Percentiles rank a stretch among this genome's conserved stretches.
Evolutionary conservation across 495 filamentous ascomycete genomes (phyloP).

Genomic region (Aspergillus olivimuriae): DNA sequence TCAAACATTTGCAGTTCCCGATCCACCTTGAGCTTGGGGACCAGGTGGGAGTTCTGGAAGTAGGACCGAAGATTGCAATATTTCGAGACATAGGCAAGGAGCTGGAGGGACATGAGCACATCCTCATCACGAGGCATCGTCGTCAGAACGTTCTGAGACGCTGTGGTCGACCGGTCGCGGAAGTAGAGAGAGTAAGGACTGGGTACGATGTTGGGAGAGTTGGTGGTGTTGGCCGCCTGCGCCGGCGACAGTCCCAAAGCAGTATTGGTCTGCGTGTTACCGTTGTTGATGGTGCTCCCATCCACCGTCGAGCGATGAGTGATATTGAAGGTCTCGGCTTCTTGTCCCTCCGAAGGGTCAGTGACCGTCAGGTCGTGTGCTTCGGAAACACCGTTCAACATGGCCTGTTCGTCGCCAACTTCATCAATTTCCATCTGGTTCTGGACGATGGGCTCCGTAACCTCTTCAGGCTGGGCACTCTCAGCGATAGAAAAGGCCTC

Average conservation of each 20-base stretch:
- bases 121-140: slow-evolving; percentile 95
- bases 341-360: slow-evolving; percentile 75
- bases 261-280: slow-evolving; percentile 49
- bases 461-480: slow-evolving; percentile 56
- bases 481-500: slow-evolving; percentile 64
- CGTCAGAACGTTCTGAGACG: slow-evolving; percentile 64
- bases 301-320: slow-evolving; percentile 85
- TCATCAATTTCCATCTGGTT: slow-evolving; percentile 72
- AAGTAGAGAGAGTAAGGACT: slow-evolving; percentile 69
- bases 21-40: slow-evolving; percentile 85
- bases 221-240: slow-evolving; percentile 61
- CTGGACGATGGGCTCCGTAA: slow-evolving; percentile 66
- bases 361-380: slow-evolving; percentile 68
- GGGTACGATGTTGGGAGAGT: slow-evolving; percentile 63
- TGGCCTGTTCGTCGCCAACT: slow-evolving; percentile 64
- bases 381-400: slow-evolving; percentile 71
- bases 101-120: slow-evolving; percentile 95
- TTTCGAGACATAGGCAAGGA: slow-evolving; percentile 95
- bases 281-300: slow-evolving; percentile 74
- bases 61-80: slow-evolving; percentile 94
- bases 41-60: slow-evolving; percentile 91
- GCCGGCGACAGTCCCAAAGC: slow-evolving; percentile 71
- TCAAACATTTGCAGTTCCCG: slow-evolving; percentile 76
- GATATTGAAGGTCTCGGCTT: slow-evolving; percentile 89
- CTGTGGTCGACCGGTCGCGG: slow-evolving; percentile 59